These are phyloP conservation scores for Cladophialophora yegresii DNA, from an alignment of 2,329 filamentous ascomycete genomes.

Conservation along the genomic window DNA sequence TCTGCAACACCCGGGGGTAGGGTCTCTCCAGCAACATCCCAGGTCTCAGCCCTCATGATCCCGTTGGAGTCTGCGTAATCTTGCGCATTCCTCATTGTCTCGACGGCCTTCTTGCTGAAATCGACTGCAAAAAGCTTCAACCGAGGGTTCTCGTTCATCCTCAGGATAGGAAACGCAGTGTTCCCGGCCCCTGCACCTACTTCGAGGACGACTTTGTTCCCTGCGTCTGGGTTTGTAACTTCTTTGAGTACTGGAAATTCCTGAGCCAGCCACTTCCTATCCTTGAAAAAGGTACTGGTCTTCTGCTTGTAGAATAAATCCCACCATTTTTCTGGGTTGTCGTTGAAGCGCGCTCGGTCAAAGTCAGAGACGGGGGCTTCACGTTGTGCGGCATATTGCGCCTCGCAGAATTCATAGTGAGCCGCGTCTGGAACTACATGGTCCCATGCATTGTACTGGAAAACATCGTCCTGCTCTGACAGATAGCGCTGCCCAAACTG, in stretches of 20 bases:
- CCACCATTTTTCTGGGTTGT: conserved; percentile 93
- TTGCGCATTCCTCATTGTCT: conserved; percentile 81
- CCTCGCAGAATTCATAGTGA: conserved; percentile 81
- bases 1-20: conserved; percentile 76
- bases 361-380: conserved; percentile 86
- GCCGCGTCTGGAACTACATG: conserved; percentile 90
- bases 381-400: conserved; percentile 83
- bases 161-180: conserved; percentile 87
- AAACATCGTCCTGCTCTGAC: conserved; percentile 74
- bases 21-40: conserved; percentile 74
- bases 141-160: conserved; percentile 76
- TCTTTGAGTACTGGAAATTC: conserved; percentile 88
- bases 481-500: conserved; percentile 90
- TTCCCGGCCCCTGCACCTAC: conserved; percentile 96
- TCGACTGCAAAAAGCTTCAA: conserved; percentile 91
- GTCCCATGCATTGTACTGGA: conserved; percentile 98
- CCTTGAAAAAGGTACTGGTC: conserved; percentile 96
- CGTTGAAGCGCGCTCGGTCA: conserved; percentile 87
- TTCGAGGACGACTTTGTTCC: conserved; percentile 73
- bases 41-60: conserved; percentile 84
- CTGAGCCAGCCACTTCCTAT: conserved; percentile 94
- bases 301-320: conserved; percentile 98
- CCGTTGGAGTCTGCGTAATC: conserved; percentile 64
- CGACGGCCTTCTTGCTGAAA: conserved; percentile 91
- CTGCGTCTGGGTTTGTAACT: conserved; percentile 70